These are phyloP conservation scores for Microbotryum scabiosae DNA, from an alignment of 1,284 basidiomycete species.

Conservation along the genomic window DNA sequence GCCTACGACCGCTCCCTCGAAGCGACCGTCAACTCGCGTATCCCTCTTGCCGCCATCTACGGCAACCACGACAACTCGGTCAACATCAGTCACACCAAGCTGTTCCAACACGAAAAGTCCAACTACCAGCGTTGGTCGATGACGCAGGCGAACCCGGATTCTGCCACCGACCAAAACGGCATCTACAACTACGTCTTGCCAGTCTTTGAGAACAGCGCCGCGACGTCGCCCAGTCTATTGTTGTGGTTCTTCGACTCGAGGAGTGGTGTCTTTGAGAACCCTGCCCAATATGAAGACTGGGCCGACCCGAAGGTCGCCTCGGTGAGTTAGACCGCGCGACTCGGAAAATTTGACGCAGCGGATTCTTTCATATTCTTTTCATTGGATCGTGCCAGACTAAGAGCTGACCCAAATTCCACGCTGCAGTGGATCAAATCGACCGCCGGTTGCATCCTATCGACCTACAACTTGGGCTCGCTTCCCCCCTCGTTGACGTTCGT, in stretches of 20 bases:
- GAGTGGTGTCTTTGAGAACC: background rate
- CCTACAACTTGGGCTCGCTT: background rate
- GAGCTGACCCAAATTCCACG: too few relatives aligned
- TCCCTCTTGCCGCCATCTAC: conserved; percentile 2
- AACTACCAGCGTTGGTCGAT: background rate
- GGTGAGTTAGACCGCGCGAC: too few relatives aligned
- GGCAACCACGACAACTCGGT: conserved; percentile 6
- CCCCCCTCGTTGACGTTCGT: conserved; percentile 5
- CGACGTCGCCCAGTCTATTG: background rate
- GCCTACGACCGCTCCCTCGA: background rate
- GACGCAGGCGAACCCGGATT: background rate
- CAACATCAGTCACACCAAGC: background rate
- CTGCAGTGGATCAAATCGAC: background rate
- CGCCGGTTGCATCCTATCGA: background rate
- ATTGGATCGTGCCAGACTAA: too few relatives aligned
- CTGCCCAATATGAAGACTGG: background rate
- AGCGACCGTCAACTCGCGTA: background rate
- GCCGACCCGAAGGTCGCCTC: background rate
- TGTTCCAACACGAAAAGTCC: background rate
- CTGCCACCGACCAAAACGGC: background rate
- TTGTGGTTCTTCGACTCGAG: conserved; percentile 1
- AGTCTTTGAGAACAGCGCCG: background rate
- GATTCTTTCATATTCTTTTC: too few relatives aligned
- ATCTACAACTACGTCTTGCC: background rate
- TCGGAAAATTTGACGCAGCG: too few relatives aligned